Evolutionary conservation across 2,329 filamentous ascomycete genomes (phyloP), one percentile per base, ranked within the genome.

Genomic region (Trichoderma polysporum): DNA sequence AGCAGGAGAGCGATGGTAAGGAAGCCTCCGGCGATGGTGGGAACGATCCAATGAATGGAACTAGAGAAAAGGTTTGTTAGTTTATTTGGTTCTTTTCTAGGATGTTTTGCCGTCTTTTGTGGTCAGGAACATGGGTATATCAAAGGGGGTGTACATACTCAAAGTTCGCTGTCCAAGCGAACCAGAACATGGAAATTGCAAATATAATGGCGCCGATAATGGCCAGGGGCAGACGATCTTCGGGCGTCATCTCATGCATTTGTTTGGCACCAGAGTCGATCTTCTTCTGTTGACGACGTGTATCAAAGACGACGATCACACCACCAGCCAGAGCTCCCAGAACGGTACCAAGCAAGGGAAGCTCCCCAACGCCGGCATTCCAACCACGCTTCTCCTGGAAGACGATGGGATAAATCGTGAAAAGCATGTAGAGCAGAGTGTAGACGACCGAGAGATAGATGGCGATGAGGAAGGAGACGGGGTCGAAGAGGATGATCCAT

Each of bases 171-270:
- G 84, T 85, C 87, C 87, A 89, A 0, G 86, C 85, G 67, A 89
- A 87, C 83, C 84, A 86, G 77, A 90, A 88, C 68, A 90, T 81
- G 12, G 86, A 82, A 13, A 87, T 73, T 1, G 88, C 86, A 12
- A 90, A 79, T 2, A 79, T 76, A 15, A 85, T 67, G 5, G 82
- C 79, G 3, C 83, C 86, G 10, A 83, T 70, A 70, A 89, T 86
- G 31, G 87, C 86, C 4, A 90, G 78, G 0, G 86, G 85, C 0
- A 92, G 80, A 0, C 89, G 84, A 22, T 84, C 81, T 66, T 86
- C 84, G 0, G 84, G 82, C 50, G 74, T 71, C 13, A 79, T 59
- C 27, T 73, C 70, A 4, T 69, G 61, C n/a, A 69, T 37, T 49
- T 64, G 71, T 22, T 67, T 61, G 69, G 82, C 79, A 0, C 80